Evolutionary conservation across 2,329 filamentous ascomycete species (phyloP), one percentile per base, ranked within the genome.

Genomic region (Colletotrichum higginsianum): DNA sequence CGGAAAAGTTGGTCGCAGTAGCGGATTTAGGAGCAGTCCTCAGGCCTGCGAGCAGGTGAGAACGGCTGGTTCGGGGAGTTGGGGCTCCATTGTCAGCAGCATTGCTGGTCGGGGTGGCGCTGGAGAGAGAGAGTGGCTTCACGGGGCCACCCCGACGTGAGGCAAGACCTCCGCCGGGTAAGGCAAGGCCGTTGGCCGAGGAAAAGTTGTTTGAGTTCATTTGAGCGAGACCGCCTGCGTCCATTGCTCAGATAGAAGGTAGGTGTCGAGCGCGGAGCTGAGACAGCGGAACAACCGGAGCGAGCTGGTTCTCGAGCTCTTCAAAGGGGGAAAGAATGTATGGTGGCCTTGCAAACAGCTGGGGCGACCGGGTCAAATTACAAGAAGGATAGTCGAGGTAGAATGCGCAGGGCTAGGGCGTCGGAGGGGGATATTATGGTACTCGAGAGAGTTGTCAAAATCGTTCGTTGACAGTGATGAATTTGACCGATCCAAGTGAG

Each of bases 171-270:
- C 93, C 90, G 74, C 90, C 87, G 64, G 95, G 93, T 85, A 94
- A 90, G 79, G 91, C 90, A 77, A 98, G 87, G 77, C 90, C 92
- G 82, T 89, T 89, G 80, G 89, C 87, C 82, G 92, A 87, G 82
- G 89, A 85, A 82, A 93, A 93, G 83, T 92, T 89, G 87, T 92
- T 94, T 88, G 94, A 96, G 86, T 94, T 94, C 96, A 98, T 98
- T 90, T 97, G 95, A 96, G 95, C 93, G 88, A 98, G 94, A 96
- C 95, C 94, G 90, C 96, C 96, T 90, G 96, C 92, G 96, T 98
- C 93, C 92, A 97, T 92, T 77, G 83, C 85, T 88, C 86, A 84
- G 79, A 77, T 58, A 56, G 66, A 21, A 42, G 60, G 47, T 62
- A 21, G 42, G 38, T 44, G 62, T 66, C 58, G 46, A 63, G 58